Evolutionary conservation across 2,329 filamentous ascomycete species (phyloP), one percentile per base, ranked within the genome.

Genomic region (Curvularia sp.): DNA sequence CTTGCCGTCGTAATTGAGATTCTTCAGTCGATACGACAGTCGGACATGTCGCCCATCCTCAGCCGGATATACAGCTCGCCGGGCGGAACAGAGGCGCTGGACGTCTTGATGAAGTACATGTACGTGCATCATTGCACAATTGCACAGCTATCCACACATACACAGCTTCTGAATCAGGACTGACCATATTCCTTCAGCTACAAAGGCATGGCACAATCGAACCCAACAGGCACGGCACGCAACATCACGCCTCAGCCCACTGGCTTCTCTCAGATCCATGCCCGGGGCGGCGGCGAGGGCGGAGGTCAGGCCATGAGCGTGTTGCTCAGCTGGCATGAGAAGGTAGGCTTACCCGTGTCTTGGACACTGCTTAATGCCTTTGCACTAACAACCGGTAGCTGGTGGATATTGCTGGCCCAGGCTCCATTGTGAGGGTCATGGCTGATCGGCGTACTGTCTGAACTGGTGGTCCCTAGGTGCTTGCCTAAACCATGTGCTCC

Each of bases 71-170:
- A 95, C 80, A 83, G 82, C 59, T 88, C 89, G 10, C 87, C 90
- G 50, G 91, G 91, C 61, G 95, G 95, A 28, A 87, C 87, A 61
- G 95, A 98, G 79, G 85, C 91, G 61, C 82, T 96, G 67, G 95
- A 99, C 78, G 92, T 94, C 51, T 82, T 99, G 77, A 97, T 97
- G 91, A 99, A 99, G 83, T 99, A 97, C 80, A 83, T 97, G 88
- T 97, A 86, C 73, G 90, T 83, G 20, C 6, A 13, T 1, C 13
- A 22, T 18, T 20, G 6, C 57, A 18, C 42, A 28, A 22, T 10
- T 9, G 44, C 9, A 39, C 42, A 49, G 38, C 41, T 55, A 53
- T 64, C 51, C 60, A 56, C 59, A 22, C 58, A 49, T n/a, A 49
- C 5, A 28, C 42, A 30, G 2, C 41, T 4, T 42, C 22, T 42